Evolutionary conservation across 129 eudicot species (phyloP), one percentile per base, ranked within the genome.

Genomic region (Saposhnikovia divaricata): DNA sequence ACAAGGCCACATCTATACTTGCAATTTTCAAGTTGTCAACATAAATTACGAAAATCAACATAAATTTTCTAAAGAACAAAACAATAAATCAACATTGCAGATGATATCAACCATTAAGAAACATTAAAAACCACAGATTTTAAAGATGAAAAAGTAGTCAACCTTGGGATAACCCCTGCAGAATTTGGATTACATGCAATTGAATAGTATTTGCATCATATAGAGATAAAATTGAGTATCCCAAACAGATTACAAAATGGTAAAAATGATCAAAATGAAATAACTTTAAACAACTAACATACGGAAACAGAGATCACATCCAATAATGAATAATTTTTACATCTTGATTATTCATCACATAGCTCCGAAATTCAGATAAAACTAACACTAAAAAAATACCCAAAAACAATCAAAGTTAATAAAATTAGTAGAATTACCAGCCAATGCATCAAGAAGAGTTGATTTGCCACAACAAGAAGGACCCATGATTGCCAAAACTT

Each of bases 381-480:
- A 61, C 34, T n/a, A 61, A 9, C 3, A 59, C 68, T 9, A n/a
- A n/a, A 23, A 59, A 59, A n/a, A 59, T n/a, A n/a, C 14, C 34
- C 4, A n/a, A 61, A 53, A 19, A 18, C 2, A 51, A 19, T 51
- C 1, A 57, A n/a, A n/a, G n/a, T n/a, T n/a, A n/a, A n/a, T n/a
- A n/a, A n/a, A n/a, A n/a, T n/a, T n/a, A n/a, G 37, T 16, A n/a
- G 10, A 45, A 27, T 74, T 86, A 93, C 97, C 98, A 51, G 94
- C 91, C 76, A 93, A 85, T 51, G 97, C 88, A 81, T 93, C 98
- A 73, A 93, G 92, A 79, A 91, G 98, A 25, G 95, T 91, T 65
- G 98, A 90, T 68, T 91, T 93, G 81, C 97, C 98, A 72, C 89
- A 89, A 27, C 98, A 97, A 74, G 98, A 93, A 86, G 98, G 98